Conservation (phyloP, 495 filamentous ascomycete genomes). For the Aspergillus indologenus region DNA sequence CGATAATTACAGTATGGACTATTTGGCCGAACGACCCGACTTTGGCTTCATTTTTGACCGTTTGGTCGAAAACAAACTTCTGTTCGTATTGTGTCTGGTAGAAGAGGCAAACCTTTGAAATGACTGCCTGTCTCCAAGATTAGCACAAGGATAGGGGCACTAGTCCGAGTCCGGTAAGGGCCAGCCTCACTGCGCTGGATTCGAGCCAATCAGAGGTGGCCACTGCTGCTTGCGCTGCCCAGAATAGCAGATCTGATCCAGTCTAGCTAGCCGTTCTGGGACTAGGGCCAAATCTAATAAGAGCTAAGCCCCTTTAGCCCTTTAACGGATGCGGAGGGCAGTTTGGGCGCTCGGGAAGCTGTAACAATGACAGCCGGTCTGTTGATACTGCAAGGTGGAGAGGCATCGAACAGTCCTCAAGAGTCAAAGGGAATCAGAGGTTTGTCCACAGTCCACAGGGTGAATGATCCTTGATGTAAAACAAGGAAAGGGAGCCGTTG, state of each 20-base stretch:
- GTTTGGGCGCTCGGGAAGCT: not conserved
- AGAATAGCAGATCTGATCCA: slow-evolving; percentile 4
- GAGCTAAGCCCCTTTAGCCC: not conserved
- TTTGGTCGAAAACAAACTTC: not conserved
- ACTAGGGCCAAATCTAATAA: not conserved
- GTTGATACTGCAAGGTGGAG: not conserved
- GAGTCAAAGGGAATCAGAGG: too few relatives aligned
- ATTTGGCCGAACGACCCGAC: not conserved
- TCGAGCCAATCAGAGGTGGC: not conserved
- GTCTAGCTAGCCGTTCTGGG: not conserved
- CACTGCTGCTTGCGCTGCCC: not conserved
- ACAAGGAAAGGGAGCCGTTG: not conserved
- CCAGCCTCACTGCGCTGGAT: not conserved
- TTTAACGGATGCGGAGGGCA: slow-evolving; percentile 2
- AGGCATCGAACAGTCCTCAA: not conserved
- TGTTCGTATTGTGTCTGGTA: not conserved
- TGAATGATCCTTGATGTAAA: too few relatives aligned
- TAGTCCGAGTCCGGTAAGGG: not conserved
- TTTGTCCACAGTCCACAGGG: too few relatives aligned
- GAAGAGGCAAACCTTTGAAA: not conserved
- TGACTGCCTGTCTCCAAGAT: not conserved
- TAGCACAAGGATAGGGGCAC: not conserved
- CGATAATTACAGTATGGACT: not conserved
- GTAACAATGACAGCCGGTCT: not conserved
- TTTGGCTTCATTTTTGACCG: not conserved